phyloP scores from a whole-genome alignment of 495 filamentous ascomycete genomes.

The Melanomma pulvis-pyrius region DNA sequence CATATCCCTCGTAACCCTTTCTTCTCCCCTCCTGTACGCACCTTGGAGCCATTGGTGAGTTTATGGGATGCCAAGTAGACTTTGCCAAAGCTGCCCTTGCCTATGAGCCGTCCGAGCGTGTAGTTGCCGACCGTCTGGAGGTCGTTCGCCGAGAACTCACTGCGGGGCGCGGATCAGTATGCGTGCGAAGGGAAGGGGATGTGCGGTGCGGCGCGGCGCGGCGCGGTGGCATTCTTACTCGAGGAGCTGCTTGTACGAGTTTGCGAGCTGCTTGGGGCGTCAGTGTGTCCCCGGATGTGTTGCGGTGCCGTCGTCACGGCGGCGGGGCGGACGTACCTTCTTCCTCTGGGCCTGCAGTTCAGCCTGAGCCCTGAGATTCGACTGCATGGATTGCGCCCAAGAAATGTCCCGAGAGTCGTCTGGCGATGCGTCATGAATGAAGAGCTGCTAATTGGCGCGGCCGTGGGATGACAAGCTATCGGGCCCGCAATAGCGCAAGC shows the following conservation, averaged over 20 bases:
- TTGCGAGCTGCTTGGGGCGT: slow-evolving; percentile 71
- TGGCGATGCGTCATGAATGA: slow-evolving; percentile 31
- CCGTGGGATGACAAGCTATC: slow-evolving; percentile 1
- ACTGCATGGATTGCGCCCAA: slow-evolving; percentile 37
- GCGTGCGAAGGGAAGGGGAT: neutral
- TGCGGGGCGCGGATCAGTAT: slow-evolving; percentile 46
- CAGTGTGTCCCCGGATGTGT: slow-evolving; percentile 29
- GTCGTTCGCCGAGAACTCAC: slow-evolving; percentile 93
- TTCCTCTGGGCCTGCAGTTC: slow-evolving; percentile 90
- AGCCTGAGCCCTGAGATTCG: slow-evolving; percentile 57
- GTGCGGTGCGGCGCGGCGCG: neutral
- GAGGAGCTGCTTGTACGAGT: slow-evolving; percentile 93
- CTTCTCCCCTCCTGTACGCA: slow-evolving; percentile 49
- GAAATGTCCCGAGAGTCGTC: slow-evolving; percentile 15
- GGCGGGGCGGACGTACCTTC: slow-evolving; percentile 62
- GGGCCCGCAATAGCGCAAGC: neutral
- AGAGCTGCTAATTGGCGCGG: slow-evolving; percentile 10
- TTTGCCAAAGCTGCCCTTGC: slow-evolving; percentile 97
- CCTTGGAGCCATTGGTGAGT: slow-evolving; percentile 98
- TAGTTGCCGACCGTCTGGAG: slow-evolving; percentile 93
- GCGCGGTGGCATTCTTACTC: slow-evolving; percentile 64
- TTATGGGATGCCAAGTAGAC: slow-evolving; percentile 96
- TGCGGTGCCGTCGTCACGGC: neutral
- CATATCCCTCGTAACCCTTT: neutral
- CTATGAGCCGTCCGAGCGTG: slow-evolving; percentile 84